Conservation (phyloP, 2,329 filamentous ascomycete species). For the Pseudocercospora vitis region DNA sequence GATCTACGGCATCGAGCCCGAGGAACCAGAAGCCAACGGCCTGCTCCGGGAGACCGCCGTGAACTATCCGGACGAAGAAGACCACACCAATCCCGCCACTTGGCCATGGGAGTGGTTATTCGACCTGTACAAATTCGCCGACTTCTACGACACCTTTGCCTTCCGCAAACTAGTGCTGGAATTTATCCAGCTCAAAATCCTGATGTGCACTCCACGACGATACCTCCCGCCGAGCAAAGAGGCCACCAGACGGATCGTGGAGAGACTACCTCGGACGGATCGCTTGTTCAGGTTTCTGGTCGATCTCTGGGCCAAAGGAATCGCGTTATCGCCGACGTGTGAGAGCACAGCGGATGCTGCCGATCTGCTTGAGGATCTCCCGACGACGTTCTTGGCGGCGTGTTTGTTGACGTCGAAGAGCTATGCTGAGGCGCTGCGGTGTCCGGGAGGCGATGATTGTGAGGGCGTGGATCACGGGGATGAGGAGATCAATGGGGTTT, state of each 20-base stretch:
- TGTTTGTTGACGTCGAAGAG: background rate
- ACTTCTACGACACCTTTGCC: constrained; percentile 16
- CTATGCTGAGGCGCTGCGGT: background rate
- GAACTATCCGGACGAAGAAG: background rate
- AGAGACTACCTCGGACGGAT: background rate
- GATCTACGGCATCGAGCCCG: background rate
- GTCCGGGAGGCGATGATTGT: background rate
- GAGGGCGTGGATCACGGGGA: background rate
- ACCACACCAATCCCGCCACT: constrained; percentile 9
- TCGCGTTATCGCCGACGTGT: background rate
- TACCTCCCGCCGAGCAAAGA: background rate
- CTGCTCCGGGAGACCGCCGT: background rate
- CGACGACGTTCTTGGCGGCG: background rate
- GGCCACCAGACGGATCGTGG: background rate
- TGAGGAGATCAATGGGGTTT: background rate
- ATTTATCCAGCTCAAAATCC: constrained; percentile 17
- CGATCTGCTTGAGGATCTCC: background rate
- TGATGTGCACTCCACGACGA: background rate
- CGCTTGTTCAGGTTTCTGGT: background rate
- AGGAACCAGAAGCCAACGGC: background rate
- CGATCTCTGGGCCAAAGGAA: background rate
- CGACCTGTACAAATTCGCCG: constrained; percentile 21
- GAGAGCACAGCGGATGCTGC: background rate
- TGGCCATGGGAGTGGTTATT: constrained; percentile 17
- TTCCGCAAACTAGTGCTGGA: constrained; percentile 16